phyloP scores from a whole-genome alignment of 768 basidiomycete genomes.

The Chlorophyllum brunneum region DNA sequence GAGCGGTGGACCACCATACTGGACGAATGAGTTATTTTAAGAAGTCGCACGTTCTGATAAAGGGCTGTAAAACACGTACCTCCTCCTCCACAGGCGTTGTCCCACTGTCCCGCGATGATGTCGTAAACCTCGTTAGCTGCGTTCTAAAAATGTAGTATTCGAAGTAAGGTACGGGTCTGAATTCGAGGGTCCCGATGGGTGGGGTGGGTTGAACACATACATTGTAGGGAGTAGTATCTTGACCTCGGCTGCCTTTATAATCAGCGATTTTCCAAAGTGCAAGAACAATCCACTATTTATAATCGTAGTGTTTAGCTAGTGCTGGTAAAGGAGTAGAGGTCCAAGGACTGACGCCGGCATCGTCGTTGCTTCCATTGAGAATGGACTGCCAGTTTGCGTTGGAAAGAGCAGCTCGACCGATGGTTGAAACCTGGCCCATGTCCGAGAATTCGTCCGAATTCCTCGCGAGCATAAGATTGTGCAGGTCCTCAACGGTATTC shows the following conservation, averaged over 20 bases:
- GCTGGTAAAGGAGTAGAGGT: not conserved
- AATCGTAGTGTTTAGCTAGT: not conserved
- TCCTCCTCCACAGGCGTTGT: conserved; percentile 48
- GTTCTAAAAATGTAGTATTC: conserved; percentile 26
- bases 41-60: not conserved
- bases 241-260: conserved; percentile 40
- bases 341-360: conserved; percentile 38
- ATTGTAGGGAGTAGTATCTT: conserved; percentile 25
- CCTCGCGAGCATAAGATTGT: conserved; percentile 54
- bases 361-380: conserved; percentile 48
- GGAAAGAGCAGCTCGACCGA: conserved; percentile 39
- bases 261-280: conserved; percentile 56
- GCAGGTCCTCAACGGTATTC: conserved; percentile 55
- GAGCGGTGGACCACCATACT: conserved; percentile 58
- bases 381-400: conserved; percentile 39
- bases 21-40: not conserved
- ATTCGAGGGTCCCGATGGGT: too few species aligned
- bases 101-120: conserved; percentile 49
- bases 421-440: conserved; percentile 40
- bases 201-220: conserved; percentile 17
- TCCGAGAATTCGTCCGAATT: conserved; percentile 35
- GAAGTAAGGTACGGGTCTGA: not conserved
- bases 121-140: conserved; percentile 46
- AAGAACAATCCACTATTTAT: conserved; percentile 49
- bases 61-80: conserved; percentile 25